These are phyloP conservation scores for Hydrangea macrophylla DNA, from an alignment of 148 eudicot genomes.

Conservation along the genomic window DNA sequence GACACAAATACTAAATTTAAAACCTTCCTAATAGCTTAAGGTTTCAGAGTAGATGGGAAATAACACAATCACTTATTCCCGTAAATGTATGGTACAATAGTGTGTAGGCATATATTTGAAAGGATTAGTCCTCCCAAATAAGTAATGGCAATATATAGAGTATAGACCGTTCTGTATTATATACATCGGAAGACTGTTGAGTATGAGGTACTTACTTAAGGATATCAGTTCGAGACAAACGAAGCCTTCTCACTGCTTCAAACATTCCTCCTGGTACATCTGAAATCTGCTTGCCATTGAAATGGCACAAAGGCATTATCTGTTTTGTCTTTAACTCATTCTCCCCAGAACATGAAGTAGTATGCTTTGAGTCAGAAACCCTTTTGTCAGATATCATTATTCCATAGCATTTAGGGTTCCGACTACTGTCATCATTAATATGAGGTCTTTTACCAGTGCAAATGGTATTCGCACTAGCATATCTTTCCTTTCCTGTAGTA, in stretches of 20 bases:
- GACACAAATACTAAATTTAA: too few species aligned
- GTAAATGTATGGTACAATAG: background rate
- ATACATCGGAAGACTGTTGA: background rate
- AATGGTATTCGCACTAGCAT: background rate
- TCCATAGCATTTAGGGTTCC: background rate
- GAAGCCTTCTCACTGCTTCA: slow-evolving; percentile 48
- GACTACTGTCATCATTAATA: background rate
- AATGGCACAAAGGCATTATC: slow-evolving; percentile 1
- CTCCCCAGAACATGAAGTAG: slow-evolving; percentile 7
- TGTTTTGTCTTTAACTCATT: slow-evolving; percentile 8
- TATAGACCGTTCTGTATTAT: background rate
- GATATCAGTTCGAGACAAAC: slow-evolving; percentile 51
- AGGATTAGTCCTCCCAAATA: background rate
- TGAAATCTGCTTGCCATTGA: slow-evolving; percentile 1
- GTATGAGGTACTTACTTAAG: slow-evolving; percentile 39
- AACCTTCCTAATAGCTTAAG: too few species aligned
- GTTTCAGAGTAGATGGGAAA: too few species aligned
- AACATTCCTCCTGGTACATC: slow-evolving; percentile 36
- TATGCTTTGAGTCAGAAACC: slow-evolving; percentile 11
- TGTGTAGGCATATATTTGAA: background rate
- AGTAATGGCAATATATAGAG: background rate
- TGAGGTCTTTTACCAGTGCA: slow-evolving; percentile 1
- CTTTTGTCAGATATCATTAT: background rate
- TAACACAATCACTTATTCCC: background rate
- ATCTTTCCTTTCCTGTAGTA: background rate